Evolutionary conservation across 345 rosid genomes (phyloP), one percentile per base, ranked within the genome.

Genomic region (Sisymbrium irio): DNA sequence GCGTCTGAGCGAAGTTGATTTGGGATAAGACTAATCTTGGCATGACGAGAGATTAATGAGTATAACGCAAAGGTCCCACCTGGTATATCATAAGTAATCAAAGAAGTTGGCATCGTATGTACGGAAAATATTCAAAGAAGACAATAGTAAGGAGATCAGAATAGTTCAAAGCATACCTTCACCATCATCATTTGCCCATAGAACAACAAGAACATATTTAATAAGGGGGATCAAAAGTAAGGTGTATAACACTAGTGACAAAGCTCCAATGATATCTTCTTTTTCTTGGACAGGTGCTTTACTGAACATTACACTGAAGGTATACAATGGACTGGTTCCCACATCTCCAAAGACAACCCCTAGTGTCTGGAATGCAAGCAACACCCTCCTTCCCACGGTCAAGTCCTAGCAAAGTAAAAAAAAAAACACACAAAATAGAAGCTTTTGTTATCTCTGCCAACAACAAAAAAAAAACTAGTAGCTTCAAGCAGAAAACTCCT

Each of bases 21-120:
- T 3, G 97, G 98, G 51, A 92, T 87, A 80, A 95, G 97, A 83
- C 97, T 95, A 71, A 87, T 94, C 84, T 95, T 92, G 27, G 99
- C 97, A 62, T 95, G 92, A 73, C 97, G 94, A 68, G 98, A 95
- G 27, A 95, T 95, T 80, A 95, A 85, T 0, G 99, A 92, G 80
- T 95, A 92, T 79, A 95, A 83, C 1, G 99, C 99, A 82, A 95
- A 95, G 55, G 98, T 95, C 61, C 99, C 99, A 75, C 99, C 99
- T 92, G 83, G 72, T 73, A 68, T 11, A 39, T 13, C 22, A 66
- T 2, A 47, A 65, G 50, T 37, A 40, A 70, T 9, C 32, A 62
- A 30, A 51, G 9, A 42, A 44, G 22, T 35, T 58, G 15, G 73
- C 46, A 22, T 15, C 27, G 8, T 41, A 39, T 25, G 42, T 25